Base-by-base conservation (phyloP, 305 asterid genomes). In the Striga hermonthica region DNA sequence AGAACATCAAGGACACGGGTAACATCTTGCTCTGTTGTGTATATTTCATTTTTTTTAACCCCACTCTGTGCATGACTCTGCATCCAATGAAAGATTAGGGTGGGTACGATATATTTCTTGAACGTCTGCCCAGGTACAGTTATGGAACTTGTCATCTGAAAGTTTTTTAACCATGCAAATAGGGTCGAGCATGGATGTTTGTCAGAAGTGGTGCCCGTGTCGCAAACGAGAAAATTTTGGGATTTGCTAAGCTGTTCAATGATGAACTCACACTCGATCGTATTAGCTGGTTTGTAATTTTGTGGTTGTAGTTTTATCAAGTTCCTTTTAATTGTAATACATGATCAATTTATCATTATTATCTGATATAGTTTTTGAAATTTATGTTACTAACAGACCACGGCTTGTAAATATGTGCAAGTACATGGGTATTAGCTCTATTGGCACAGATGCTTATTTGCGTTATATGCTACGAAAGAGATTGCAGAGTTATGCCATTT, bases 401-500 rank as follows among this genome's bases (percentile, higher is more conserved):
- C 91, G 95, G 59, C 76, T 90, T 62, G 91, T 87, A 72, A 90
- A 72, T 68, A 90, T 90, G 97, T 90, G 97, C 95, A 90, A 90
- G 83, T 90, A 90, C 71, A 90, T 87, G 95, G 97, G 97, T 55
- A 81, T 90, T 68, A 80, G 70, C 64, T 78, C 95, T 44, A 82
- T 79, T 40, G 97, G 97, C 62, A 87, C 96, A 3, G 97, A 90
- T 81, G 72, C 96, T 66, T 86, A 85, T 70, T 74, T 90, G 84
- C 92, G 95, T 22, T 90, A 75, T 79, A 84, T 83, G 91, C 96
- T 90, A 50, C 86, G 90, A 12, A 87, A 84, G 77, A 87, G 86
- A 74, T 79, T 87, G 78, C 83, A 64, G 83, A 82, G 90, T 95
- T 90, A 70, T 60, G 78, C 56, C 44, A 41, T 60, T 69, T 72